A percentile compares a stretch with the other conserved stretches of the same genome.
Conservation (phyloP, 306 rosid species). For the Hylodesmum podocarpum region DNA sequence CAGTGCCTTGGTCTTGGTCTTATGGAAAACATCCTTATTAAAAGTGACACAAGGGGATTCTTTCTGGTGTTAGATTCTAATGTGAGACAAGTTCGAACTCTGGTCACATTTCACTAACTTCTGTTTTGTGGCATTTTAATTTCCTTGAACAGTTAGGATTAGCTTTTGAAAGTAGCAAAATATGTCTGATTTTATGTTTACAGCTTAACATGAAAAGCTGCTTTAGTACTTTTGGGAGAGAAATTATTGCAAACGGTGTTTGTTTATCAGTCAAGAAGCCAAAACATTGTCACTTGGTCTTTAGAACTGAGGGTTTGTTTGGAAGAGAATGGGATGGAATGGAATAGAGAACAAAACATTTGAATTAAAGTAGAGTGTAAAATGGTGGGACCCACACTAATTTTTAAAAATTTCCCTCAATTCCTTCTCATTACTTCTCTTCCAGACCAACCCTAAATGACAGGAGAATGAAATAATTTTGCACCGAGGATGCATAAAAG, state of each 20-base stretch:
- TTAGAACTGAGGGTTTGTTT: slow-evolving; percentile 1
- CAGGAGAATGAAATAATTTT: too few relatives aligned
- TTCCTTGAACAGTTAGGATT: background rate
- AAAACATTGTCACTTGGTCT: background rate
- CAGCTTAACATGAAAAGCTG: background rate
- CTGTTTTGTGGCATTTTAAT: background rate
- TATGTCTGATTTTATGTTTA: background rate
- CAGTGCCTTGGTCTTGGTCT: background rate
- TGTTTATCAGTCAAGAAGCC: background rate
- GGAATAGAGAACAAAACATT: too few relatives aligned
- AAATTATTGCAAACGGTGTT: background rate
- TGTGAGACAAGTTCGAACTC: background rate
- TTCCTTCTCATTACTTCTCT: too few relatives aligned
- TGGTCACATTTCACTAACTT: background rate
- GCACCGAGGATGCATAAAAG: too few relatives aligned
- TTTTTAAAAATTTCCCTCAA: too few relatives aligned
- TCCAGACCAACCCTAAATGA: too few relatives aligned
- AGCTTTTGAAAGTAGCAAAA: background rate
- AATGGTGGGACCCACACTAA: too few relatives aligned
- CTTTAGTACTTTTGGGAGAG: background rate
- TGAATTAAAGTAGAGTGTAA: too few relatives aligned
- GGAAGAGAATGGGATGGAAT: too few relatives aligned
- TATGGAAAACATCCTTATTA: background rate
- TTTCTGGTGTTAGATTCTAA: background rate
- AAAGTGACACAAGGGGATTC: background rate